Base-by-base conservation (phyloP, 768 basidiomycete species). In the Hypsizygus marmoreus region DNA sequence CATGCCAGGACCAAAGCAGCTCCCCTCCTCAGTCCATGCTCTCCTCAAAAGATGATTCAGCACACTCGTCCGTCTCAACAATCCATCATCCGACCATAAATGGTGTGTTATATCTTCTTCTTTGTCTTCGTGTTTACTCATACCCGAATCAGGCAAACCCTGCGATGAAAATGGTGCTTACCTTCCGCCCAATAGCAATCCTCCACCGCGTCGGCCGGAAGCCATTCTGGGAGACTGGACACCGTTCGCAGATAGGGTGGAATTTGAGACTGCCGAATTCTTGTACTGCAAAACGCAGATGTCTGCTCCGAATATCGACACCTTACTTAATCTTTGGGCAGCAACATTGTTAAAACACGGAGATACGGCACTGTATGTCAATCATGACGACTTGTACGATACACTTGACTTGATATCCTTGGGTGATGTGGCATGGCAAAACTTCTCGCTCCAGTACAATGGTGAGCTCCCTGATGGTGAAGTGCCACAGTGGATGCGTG, bases 371-470 rank as follows among this genome's bases (percentile, higher is more conserved):
- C 68, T 69, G 0, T 72, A 69, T 36, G 17, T 42, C 2, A 55
- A 62, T 22, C 52, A 65, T 43, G 26, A 50, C 4, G 63, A 73
- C n/a, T 16, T 75, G 2, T 65, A 69, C 26, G 14, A 30, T 0
- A 59, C 56, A 0, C 74, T 77, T 13, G 69, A 75, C 41, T 32
- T 40, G 0, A 72, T 65, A 13, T 37, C 31, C 7, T 39, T 61
- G 11, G 70, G 71, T 2, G 63, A 69, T 28, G 59, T 61, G 6
- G 61, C 70, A 0, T 77, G 73, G 73, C 19, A 62, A 6, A 54
- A 50, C 3, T 67, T 75, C 44, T 39, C 56, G 0, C 36, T 70
- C 19, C 32, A 44, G 8, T 72, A 68, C 26, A 40, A 47, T 58
- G 28, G 63, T 19, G 11, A 60, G 42, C 14, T 53, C n/a, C 19